Base-by-base conservation (phyloP, 257 asterid species). In the Nicotiana sylvestris region DNA sequence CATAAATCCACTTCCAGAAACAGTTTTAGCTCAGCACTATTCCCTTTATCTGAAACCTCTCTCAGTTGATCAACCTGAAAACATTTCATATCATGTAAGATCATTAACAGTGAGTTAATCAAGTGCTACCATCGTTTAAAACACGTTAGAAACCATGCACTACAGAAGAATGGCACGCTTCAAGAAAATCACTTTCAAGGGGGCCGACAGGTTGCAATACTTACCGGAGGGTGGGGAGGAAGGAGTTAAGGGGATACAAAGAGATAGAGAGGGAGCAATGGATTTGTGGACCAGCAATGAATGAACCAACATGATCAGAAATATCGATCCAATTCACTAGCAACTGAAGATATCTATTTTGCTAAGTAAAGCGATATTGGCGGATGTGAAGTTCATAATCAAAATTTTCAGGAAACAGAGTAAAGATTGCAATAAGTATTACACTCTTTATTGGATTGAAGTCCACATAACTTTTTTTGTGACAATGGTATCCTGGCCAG, bases 41-140 rank as follows among this genome's bases (percentile, higher is more conserved):
- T 87, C 81, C 88, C 85, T 83, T 91, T 91, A 83, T 91, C 91
- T 46, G 95, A 93, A 51, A 91, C 91, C 77, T 90, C 97, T 86
- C 94, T 90, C 84, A 93, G 88, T 82, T 89, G 92, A 32, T 94
- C 97, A 81, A 93, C 98, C 98, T 93, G 86, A 46, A 76, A 67
- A 29, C 30, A 4, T 21, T 21, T 21, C 68, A 84, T 39, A 70
- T n/a, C 57, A 82, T 66, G 78, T n/a, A 82, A 29, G 76, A 82
- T 39, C 68, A 86, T 58, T 62, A 61, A n/a, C 81, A 53, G 57
- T 32, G 72, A 49, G 68, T 43, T 29, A 70, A 9, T 55, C 8
- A 68, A 51, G 43, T 21, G 56, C 15, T 3, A 33, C 49, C 18
- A 68, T 51, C 39, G 9, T 76, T 39, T 37, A 79, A 77, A 13